phyloP scores from a whole-genome alignment of 148 eudicot species.

The Silene uniflora region DNA sequence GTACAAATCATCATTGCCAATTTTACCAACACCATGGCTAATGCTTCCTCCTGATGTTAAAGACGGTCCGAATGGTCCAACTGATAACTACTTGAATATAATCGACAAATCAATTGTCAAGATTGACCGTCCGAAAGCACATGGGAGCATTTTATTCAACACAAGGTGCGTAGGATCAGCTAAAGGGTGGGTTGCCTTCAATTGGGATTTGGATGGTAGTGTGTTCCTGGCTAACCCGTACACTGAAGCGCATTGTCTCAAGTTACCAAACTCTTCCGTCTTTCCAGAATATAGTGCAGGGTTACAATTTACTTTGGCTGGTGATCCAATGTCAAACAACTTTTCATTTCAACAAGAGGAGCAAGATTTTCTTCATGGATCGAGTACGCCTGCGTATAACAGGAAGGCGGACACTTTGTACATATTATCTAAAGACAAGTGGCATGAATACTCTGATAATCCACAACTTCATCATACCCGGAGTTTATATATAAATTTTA shows the following conservation, averaged over 20 bases:
- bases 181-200: not conserved
- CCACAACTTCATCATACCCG: no score
- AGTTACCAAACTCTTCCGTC: no score
- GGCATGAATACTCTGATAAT: no score
- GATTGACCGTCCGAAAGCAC: not conserved
- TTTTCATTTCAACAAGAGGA: no score
- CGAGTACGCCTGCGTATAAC: not conserved
- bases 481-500: no score
- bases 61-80: slow-evolving; percentile 3
- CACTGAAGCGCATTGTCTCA: no score
- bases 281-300: not conserved
- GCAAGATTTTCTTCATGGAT: no score
- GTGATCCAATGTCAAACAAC: no score
- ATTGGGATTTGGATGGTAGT: not conserved
- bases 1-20: not conserved
- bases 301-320: no score
- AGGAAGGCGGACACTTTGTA: not conserved
- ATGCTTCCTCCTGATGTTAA: not conserved
- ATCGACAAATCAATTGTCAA: no score
- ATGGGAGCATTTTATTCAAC: not conserved
- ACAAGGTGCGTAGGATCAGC: not conserved
- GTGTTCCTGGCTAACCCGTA: not conserved
- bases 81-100: not conserved
- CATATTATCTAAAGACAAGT: no score
- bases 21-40: not conserved